phyloP scores from a whole-genome alignment of 768 basidiomycete species.

The Serendipita indica region DNA sequence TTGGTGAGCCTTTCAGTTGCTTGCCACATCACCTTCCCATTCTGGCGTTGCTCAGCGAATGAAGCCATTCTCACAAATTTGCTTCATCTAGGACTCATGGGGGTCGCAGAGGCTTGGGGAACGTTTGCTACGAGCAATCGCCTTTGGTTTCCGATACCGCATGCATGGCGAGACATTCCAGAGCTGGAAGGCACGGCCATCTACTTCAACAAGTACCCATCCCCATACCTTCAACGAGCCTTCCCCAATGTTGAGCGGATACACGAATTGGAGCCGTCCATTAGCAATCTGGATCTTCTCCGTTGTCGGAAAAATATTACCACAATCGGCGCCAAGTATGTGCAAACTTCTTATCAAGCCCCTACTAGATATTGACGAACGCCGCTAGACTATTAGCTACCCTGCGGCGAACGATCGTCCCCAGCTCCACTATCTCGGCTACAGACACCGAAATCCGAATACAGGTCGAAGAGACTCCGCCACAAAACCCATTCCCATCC shows the following conservation, averaged over 20 bases:
- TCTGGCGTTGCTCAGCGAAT: too few relatives aligned
- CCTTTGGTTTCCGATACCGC: neutral
- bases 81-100: neutral
- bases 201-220: slow-evolving; percentile 3
- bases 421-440: neutral
- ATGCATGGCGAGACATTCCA: neutral
- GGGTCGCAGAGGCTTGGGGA: neutral
- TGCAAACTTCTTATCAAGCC: too few relatives aligned
- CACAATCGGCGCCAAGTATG: neutral
- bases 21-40: too few relatives aligned
- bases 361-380: too few relatives aligned
- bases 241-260: neutral
- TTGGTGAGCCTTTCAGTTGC: neutral
- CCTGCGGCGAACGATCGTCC: neutral
- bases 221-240: neutral
- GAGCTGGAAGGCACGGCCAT: slow-evolving; percentile 1
- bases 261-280: neutral
- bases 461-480: neutral
- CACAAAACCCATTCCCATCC: neutral
- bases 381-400: neutral
- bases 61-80: neutral
- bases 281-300: neutral
- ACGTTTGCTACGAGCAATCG: neutral
- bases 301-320: neutral
- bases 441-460: neutral